Base-by-base conservation (phyloP, 2,329 filamentous ascomycete genomes). In the Aspergillus sp. region DNA sequence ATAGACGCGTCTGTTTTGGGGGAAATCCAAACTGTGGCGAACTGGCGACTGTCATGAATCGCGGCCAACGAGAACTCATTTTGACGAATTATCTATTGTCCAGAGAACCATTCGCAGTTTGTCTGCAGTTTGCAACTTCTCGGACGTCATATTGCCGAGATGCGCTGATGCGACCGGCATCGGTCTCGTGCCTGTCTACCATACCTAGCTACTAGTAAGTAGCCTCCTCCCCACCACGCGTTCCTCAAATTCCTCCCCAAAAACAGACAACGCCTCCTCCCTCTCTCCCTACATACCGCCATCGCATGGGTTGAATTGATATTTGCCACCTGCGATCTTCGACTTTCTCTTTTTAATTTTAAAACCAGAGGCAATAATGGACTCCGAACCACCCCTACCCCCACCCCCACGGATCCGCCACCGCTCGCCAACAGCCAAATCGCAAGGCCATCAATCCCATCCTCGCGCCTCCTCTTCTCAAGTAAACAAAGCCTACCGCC, bases 381-480 rank as follows among this genome's bases (percentile, higher is more conserved):
- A 76, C 51, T 67, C 63, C 62, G 74, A 77, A 59, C 53, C 75
- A 22, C 74, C 74, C 26, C 72, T 75, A 34, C 74, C 73, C 24
- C 73, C 74, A 17, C 70, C 70, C 7, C 73, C 69, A 53, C 70
- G 67, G 41, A 66, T 74, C 51, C 71, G 69, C 30, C 68, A 73
- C 56, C 71, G 73, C 53, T 71, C 72, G 42, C 67, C 73, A 48
- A 53, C 64, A 52, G 60, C 53, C 52, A 52, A 48, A 41, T 49
- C 20, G 39, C 39, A 36, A 32, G 26, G 26, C 26, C 26, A 30
- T 30, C 26, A 30, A 30, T 9, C 26, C 26, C 26, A 30, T 32
- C 50, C 41, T 13, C 18, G 30, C 17, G 18, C 30, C 17, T 15
- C n/a, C 36, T 63, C 64, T 22, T 64, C 65, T 32, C 57, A 68